These are phyloP conservation scores for Lipomyces starkeyi DNA, from an alignment of 805 yeast genomes.

Conservation along the genomic window DNA sequence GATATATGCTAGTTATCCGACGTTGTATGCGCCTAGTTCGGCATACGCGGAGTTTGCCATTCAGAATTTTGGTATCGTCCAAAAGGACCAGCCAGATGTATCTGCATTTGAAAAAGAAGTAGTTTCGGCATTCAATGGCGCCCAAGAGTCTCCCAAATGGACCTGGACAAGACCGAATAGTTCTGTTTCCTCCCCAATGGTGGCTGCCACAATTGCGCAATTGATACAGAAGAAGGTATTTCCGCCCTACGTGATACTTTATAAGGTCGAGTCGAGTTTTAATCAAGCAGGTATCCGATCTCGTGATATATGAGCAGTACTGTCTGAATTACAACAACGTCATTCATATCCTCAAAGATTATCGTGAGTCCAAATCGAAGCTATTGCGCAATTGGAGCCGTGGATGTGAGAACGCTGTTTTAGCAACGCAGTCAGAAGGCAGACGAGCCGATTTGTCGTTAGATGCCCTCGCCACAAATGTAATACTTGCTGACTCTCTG, in stretches of 20 bases:
- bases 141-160: neutral
- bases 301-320: conserved; percentile 32
- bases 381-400: conserved; percentile 29
- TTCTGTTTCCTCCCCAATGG: conserved; percentile 30
- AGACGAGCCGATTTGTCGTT: conserved; percentile 26
- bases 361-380: conserved; percentile 10
- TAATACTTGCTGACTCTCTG: neutral
- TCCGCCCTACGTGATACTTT: neutral
- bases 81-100: conserved; percentile 13
- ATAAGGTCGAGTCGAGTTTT: neutral
- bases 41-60: conserved; percentile 13
- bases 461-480: conserved; percentile 27
- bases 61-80: conserved; percentile 13
- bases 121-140: conserved; percentile 13
- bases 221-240: conserved; percentile 24
- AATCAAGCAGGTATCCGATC: conserved; percentile 27
- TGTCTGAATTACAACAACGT: conserved; percentile 29
- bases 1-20: conserved; percentile 27
- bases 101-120: conserved; percentile 27
- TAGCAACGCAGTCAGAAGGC: conserved; percentile 26
- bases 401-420: conserved; percentile 24
- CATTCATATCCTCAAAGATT: conserved; percentile 29
- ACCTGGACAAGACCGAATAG: conserved; percentile 25
- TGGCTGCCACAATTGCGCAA: conserved; percentile 29
- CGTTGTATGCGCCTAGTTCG: conserved; percentile 30